These are phyloP conservation scores for Exophiala aquamarina DNA, from an alignment of 2,329 filamentous ascomycete genomes.

Conservation along the genomic window DNA sequence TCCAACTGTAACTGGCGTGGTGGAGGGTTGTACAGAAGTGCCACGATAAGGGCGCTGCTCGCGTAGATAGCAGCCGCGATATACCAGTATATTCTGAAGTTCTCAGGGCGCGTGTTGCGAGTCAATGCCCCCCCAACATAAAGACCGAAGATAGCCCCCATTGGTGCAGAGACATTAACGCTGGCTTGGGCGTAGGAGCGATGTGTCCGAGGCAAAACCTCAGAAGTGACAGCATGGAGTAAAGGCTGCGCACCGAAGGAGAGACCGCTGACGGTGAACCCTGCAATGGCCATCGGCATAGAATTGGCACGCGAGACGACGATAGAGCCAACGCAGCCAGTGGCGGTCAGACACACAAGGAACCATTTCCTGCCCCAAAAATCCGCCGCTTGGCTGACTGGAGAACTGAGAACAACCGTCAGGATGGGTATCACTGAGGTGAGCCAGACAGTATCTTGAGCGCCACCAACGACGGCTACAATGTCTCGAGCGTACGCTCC, in stretches of 20 bases:
- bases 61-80: conserved; percentile 8
- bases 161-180: conserved; percentile 2
- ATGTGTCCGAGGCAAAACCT: conserved; percentile 10
- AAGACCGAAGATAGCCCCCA: conserved; percentile 6
- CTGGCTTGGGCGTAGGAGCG: conserved; percentile 11
- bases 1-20: conserved; percentile 7
- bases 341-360: conserved; percentile 1
- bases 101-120: background rate
- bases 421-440: conserved; percentile 10
- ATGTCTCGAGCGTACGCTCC: conserved; percentile 1
- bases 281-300: conserved; percentile 10
- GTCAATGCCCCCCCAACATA: conserved; percentile 6
- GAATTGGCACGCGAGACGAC: conserved; percentile 12
- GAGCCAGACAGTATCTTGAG: conserved; percentile 10
- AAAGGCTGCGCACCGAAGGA: conserved; percentile 8
- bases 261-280: conserved; percentile 3
- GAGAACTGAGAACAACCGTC: conserved; percentile 15
- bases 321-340: conserved; percentile 10
- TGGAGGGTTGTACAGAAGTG: conserved; percentile 11
- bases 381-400: conserved; percentile 14
- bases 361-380: conserved; percentile 16
- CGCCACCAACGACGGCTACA: conserved; percentile 8
- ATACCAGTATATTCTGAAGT: conserved; percentile 15
- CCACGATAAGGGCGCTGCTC: conserved; percentile 4
- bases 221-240: conserved; percentile 12